A percentile compares a stretch with the other conserved stretches of the same genome.
Evolutionary conservation across 1,139 yeast species (phyloP).

Genomic region (Suhomyces bolitotheri): DNA sequence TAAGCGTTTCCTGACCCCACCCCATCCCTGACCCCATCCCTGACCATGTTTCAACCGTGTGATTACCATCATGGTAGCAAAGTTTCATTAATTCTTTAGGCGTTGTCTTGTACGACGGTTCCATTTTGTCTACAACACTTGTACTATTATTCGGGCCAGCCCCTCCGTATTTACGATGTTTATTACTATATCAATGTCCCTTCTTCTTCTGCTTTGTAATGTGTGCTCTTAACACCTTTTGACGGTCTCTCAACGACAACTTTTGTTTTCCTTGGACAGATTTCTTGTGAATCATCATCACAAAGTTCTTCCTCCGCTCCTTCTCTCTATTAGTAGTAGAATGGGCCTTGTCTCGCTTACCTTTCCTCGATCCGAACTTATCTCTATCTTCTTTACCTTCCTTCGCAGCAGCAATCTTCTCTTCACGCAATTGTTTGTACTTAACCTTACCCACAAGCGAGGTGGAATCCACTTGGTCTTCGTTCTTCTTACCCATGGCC

Average conservation of each 20-base stretch:
- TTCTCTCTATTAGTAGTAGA: slow-evolving; percentile 95
- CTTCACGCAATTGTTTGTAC: slow-evolving; percentile 86
- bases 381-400: slow-evolving; percentile 95
- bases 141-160: slow-evolving; percentile 12
- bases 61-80: too few relatives aligned
- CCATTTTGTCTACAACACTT: slow-evolving; percentile 3
- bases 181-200: slow-evolving; percentile 44
- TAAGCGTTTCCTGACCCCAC: too few relatives aligned
- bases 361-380: slow-evolving; percentile 83
- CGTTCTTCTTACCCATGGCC: slow-evolving; percentile 63
- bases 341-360: slow-evolving; percentile 74
- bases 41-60: too few relatives aligned
- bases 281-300: slow-evolving; percentile 96
- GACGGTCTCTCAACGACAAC: slow-evolving; percentile 87
- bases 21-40: too few relatives aligned
- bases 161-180: slow-evolving; percentile 11
- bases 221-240: slow-evolving; percentile 81
- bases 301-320: slow-evolving; percentile 97
- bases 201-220: slow-evolving; percentile 86
- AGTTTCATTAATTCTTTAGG: too few relatives aligned
- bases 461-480: slow-evolving; percentile 81
- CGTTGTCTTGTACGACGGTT: too few relatives aligned
- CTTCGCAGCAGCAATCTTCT: slow-evolving; percentile 78
- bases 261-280: slow-evolving; percentile 93
- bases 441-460: slow-evolving; percentile 80